These are phyloP conservation scores for Geranium incanum DNA, from an alignment of 441 rosid species.

Conservation along the genomic window DNA sequence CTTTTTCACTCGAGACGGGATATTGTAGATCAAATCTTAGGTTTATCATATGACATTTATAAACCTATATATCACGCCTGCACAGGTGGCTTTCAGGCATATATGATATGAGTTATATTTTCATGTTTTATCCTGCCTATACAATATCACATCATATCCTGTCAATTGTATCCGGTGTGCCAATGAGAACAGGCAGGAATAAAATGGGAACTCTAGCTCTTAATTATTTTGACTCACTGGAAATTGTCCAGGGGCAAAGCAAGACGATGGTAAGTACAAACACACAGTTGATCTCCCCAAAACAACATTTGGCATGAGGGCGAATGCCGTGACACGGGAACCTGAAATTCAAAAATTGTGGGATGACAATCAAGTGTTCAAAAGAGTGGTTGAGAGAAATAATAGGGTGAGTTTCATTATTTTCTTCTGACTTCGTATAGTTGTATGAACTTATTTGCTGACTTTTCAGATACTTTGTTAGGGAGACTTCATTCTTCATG, in stretches of 20 bases:
- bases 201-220: not conserved
- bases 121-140: not conserved
- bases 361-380: slow-evolving; percentile 81
- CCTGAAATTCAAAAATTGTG: slow-evolving; percentile 89
- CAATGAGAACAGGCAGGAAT: not conserved
- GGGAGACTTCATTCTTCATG: slow-evolving; percentile 87
- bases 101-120: not conserved
- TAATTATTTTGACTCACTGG: slow-evolving; percentile 17
- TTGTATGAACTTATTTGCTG: slow-evolving; percentile 25
- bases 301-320: slow-evolving; percentile 86
- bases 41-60: not conserved
- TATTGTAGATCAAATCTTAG: slow-evolving; percentile 2
- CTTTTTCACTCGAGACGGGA: not conserved
- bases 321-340: slow-evolving; percentile 76
- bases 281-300: slow-evolving; percentile 86
- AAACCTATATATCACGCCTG: not conserved
- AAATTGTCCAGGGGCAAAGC: slow-evolving; percentile 52
- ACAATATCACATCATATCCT: not conserved
- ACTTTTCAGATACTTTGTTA: slow-evolving; percentile 31
- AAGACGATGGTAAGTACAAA: slow-evolving; percentile 86
- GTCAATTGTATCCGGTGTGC: not conserved
- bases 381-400: slow-evolving; percentile 63
- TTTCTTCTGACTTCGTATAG: slow-evolving; percentile 12
- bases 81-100: not conserved
- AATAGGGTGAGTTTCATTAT: slow-evolving; percentile 54